Evolutionary conservation across 352 stramenopile genomes (phyloP), one percentile per base, ranked within the genome.

Genomic region (Thraustochytrium sp.): DNA sequence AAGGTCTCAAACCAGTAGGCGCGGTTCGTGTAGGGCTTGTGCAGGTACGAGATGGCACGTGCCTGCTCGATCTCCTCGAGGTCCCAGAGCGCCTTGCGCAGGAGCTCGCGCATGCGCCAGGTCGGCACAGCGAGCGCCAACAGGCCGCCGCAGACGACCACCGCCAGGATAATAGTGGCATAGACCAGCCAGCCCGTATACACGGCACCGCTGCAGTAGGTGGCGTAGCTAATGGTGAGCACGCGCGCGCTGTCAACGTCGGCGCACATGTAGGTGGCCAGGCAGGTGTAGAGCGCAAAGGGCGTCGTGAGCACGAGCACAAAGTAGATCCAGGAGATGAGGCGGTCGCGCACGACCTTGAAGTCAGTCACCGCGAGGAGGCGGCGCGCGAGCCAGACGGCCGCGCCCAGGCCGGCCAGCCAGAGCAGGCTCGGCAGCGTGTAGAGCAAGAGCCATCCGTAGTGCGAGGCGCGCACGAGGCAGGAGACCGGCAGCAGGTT

Each of bases 1-100:
- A 40, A 80, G 23, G n/a, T 26, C 34, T 80, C 68, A 48, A 80
- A 80, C 68, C 68, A 80, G 16, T 63, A 76, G 13, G 68, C 42
- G 4, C 53, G 48, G 51, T 80, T 68, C 34, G 68, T 80, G 68
- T 80, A 80, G 5, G 68, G 68, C 18, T 31, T 18, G 23, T 80
- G 53, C 26, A 80, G 46, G 26, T 34, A 80, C 21, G 4, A 11
- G 37, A 80, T 63, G n/a, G 36, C 26, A 3, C 23, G 8, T 18
- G 40, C 62, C 18, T 54, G 26, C 5, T 16, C 36, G 18, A 16
- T 9, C 31, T 75, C 62, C 11, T 68, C 31, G 26, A 26, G 48
- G 42, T 40, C 51, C 68, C 68, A 80, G 62, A 2, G 21, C 16
- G 5, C n/a, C 23, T 64, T 61, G 37, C 68, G 48, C 48, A 80